A percentile compares a stretch with the other conserved stretches of the same genome.
Evolutionary conservation across 192 early-diverging fungal species (phyloP).

Genomic region (Linnemannia zychae): DNA sequence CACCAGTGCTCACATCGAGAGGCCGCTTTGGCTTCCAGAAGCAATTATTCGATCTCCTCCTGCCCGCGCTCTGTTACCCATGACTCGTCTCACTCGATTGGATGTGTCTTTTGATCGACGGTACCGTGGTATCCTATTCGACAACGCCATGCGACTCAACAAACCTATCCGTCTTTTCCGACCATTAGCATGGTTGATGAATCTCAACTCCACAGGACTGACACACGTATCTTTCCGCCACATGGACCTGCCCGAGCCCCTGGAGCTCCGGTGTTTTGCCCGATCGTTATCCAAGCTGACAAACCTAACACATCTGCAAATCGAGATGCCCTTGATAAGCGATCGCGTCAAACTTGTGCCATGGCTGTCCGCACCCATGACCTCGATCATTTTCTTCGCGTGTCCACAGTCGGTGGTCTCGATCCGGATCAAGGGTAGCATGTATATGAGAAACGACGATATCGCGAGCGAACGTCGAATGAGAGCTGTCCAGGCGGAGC

Average conservation of each 20-base stretch:
- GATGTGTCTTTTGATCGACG: neutral
- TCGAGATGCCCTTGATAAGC: neutral
- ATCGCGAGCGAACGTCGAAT: too few relatives aligned
- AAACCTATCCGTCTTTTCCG: neutral
- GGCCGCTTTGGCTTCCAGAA: neutral
- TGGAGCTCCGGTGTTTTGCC: neutral
- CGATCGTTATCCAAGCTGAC: neutral
- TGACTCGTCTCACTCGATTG: neutral
- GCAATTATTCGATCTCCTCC: neutral
- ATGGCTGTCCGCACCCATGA: neutral
- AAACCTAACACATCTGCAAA: neutral
- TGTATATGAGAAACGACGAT: neutral
- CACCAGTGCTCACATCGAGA: neutral
- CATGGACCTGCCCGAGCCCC: neutral
- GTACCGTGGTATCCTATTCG: neutral
- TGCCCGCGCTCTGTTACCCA: neutral
- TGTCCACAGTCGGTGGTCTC: neutral
- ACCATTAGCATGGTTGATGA: neutral
- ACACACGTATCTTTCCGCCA: neutral
- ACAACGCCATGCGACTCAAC: neutral
- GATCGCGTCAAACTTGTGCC: too few relatives aligned
- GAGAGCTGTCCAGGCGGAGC: neutral
- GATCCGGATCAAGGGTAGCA: neutral
- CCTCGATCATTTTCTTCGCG: neutral
- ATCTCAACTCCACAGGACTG: neutral